Evolutionary conservation across 208 protist genomes (phyloP).

Genomic region (Acanthamoeba lenticulata): DNA sequence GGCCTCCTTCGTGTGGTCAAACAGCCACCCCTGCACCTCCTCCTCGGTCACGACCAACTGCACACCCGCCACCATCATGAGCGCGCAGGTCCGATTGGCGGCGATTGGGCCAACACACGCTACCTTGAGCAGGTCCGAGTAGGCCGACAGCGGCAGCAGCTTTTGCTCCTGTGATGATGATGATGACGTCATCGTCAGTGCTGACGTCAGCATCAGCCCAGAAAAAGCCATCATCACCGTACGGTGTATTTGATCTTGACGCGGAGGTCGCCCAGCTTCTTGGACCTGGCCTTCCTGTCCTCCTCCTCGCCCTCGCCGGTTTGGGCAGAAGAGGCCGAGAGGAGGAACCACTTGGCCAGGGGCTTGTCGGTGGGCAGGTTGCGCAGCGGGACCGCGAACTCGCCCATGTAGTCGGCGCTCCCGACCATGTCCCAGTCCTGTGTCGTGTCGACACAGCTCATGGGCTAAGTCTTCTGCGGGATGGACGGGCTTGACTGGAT

Average conservation of each 20-base stretch:
- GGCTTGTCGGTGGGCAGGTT: not conserved
- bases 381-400: not conserved
- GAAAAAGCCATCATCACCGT: not conserved
- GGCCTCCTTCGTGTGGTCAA: not conserved
- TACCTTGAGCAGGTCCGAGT: constrained; percentile 5
- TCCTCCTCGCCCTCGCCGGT: not conserved
- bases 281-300: not conserved
- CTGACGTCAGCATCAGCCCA: not conserved
- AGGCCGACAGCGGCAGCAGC: not conserved
- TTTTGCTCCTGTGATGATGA: not conserved
- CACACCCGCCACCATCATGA: not conserved
- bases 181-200: not conserved
- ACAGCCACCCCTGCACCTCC: constrained; percentile 20
- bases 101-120: no score
- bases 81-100: no score
- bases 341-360: constrained; percentile 1
- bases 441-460: no score
- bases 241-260: constrained; percentile 55
- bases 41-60: not conserved
- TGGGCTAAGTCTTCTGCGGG: not conserved
- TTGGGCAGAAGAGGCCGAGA: not conserved
- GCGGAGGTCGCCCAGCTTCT: constrained; percentile 16
- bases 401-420: constrained; percentile 23
- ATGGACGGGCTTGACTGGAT: not conserved
- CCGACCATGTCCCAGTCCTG: constrained; percentile 41